These are phyloP conservation scores for Pistacia integerrima DNA, from an alignment of 345 rosid species.

Conservation along the genomic window DNA sequence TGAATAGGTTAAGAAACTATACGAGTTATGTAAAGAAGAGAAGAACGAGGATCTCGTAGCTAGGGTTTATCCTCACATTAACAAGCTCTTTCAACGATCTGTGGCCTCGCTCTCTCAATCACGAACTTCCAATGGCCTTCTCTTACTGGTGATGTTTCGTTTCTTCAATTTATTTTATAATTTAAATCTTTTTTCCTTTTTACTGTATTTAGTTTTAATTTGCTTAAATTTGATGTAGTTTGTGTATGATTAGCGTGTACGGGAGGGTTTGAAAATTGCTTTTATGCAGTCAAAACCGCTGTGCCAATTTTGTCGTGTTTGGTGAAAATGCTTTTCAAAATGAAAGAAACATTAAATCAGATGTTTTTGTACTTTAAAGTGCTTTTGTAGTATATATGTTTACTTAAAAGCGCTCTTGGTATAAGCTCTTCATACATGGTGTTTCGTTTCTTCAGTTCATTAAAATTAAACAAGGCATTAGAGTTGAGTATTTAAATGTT, in stretches of 20 bases:
- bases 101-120: constrained; percentile 76
- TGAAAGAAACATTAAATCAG: neutral
- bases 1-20: constrained; percentile 68
- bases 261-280: neutral
- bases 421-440: too few relatives aligned
- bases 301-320: neutral
- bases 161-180: neutral
- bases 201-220: neutral
- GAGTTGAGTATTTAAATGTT: neutral
- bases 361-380: neutral
- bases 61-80: constrained; percentile 78
- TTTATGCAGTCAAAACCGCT: neutral
- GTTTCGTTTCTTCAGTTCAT: too few relatives aligned
- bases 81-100: constrained; percentile 90
- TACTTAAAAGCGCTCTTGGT: neutral
- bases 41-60: constrained; percentile 84
- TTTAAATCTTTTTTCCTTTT: neutral
- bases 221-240: neutral
- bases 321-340: neutral
- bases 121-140: constrained; percentile 62
- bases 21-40: constrained; percentile 68
- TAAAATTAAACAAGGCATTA: neutral
- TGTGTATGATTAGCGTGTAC: neutral
- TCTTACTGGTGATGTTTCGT: constrained; percentile 60
- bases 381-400: neutral